Evolutionary conservation across 805 yeast genomes (phyloP), one percentile per base, ranked within the genome.

Genomic region (Pichia phayaonensis): DNA sequence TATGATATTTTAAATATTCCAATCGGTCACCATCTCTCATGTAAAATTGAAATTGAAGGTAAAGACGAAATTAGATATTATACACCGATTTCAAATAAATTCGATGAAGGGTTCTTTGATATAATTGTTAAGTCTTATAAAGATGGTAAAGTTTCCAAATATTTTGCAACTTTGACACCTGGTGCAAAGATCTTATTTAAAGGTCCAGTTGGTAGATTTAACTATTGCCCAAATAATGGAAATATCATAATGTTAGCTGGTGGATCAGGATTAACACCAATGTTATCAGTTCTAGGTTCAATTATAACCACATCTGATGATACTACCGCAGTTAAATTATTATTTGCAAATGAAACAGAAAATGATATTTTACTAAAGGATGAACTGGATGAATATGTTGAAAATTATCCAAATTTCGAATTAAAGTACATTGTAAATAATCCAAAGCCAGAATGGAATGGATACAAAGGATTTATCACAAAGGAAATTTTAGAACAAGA

Each of bases 211-310:
- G 94, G 95, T 16, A 75, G 83, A 63, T 79, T 86, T 66, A 65
- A 78, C 34, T 84, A 83, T 63, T 51, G 61, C 40, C 58, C 74
- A 24, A 84, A 84, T 61, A 76, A 79, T 71, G 83, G 81, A 40
- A 78, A 81, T 53, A 72, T 86, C 51, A 81, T 82, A 20, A 74
- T 86, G 70, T 73, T 86, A 58, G 92, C 90, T 8, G 95, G 94
- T 57, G 95, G 95, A 20, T 80, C 92, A 0, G 95, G 97, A 47
- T 84, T 90, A 55, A 88, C 97, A 10, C 97, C 97, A 39, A 82
- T 88, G 69, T 75, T 86, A 61, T 95, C 90, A 68, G 84, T 90
- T 16, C 72, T 86, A 47, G 81, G 86, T 53, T 77, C 77, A 52
- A 74, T 85, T 46, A 78, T 84, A 54, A 84, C 90, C 18, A 80